Conservation (phyloP, 352 stramenopile genomes). For the Pythium coloratum region DNA sequence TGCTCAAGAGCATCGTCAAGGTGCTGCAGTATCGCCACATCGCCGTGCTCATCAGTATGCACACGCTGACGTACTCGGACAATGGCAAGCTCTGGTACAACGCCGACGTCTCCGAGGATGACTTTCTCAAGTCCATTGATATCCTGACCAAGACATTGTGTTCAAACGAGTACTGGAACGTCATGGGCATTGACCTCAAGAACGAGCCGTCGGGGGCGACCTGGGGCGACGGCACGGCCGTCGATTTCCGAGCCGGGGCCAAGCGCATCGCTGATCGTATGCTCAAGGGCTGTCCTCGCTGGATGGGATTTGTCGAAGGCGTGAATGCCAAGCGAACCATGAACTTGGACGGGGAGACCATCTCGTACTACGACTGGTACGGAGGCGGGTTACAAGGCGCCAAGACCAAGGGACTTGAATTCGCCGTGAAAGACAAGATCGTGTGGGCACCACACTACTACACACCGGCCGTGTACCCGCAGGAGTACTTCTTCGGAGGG, state of each 20-base stretch:
- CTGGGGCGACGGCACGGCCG: slow-evolving; percentile 45
- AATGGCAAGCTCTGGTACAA: slow-evolving; percentile 43
- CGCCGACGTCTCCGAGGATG: slow-evolving; percentile 24
- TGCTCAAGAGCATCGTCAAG: slow-evolving; percentile 48
- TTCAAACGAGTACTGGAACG: slow-evolving; percentile 67
- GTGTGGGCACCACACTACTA: slow-evolving; percentile 81
- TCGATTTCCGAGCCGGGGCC: slow-evolving; percentile 50
- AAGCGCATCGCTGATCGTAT: slow-evolving; percentile 58
- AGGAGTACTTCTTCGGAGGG: slow-evolving; percentile 58
- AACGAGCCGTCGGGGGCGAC: slow-evolving; percentile 53
- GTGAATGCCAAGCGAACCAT: slow-evolving; percentile 49
- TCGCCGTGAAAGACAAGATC: slow-evolving; percentile 58
- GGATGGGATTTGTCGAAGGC: slow-evolving; percentile 74
- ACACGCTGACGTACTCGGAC: slow-evolving; percentile 35
- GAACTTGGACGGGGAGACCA: slow-evolving; percentile 39
- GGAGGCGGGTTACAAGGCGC: slow-evolving; percentile 50
- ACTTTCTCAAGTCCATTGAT: slow-evolving; percentile 14
- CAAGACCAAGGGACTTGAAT: slow-evolving; percentile 42
- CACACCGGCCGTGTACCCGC: slow-evolving; percentile 59
- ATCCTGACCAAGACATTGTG: slow-evolving; percentile 47
- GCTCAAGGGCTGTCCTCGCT: slow-evolving; percentile 62
- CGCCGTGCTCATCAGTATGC: slow-evolving; percentile 43
- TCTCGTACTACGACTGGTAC: slow-evolving; percentile 71
- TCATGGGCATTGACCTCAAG: slow-evolving; percentile 73
- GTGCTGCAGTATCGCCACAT: slow-evolving; percentile 45